Percentiles rank a stretch among this genome's conserved stretches.
Evolutionary conservation across 306 rosid genomes (phyloP).

Genomic region (Carpinus fangiana): DNA sequence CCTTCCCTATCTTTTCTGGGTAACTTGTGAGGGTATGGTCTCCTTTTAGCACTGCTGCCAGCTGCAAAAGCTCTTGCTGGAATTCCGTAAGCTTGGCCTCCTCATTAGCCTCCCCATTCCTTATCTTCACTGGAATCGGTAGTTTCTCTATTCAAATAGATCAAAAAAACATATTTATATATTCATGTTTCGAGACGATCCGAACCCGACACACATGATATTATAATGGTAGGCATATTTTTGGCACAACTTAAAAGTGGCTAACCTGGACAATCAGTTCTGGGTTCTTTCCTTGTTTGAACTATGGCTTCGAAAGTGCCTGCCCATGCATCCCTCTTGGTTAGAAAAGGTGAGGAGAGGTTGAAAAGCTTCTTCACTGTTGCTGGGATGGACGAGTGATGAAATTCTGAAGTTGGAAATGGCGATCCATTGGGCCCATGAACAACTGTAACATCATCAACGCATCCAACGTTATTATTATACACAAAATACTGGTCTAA

Average conservation of each 20-base stretch:
- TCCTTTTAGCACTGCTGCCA: conserved; percentile 81
- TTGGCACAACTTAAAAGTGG: neutral
- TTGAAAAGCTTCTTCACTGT: conserved; percentile 81
- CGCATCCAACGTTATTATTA: neutral
- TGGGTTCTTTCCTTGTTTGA: conserved; percentile 54
- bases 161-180: no score
- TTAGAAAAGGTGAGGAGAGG: conserved; percentile 68
- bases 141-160: conserved; percentile 46
- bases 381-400: conserved; percentile 86
- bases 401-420: conserved; percentile 67
- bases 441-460: conserved; percentile 58
- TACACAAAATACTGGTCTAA: neutral
- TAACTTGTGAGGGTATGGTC: conserved; percentile 64
- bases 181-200: no score
- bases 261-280: conserved; percentile 92
- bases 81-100: conserved; percentile 61
- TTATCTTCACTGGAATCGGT: conserved; percentile 55
- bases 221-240: no score
- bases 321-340: conserved; percentile 85
- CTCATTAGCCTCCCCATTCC: conserved; percentile 58
- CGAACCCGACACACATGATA: no score
- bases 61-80: conserved; percentile 78
- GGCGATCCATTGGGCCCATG: conserved; percentile 89
- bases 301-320: conserved; percentile 77
- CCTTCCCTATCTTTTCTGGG: conserved; percentile 55